Evolutionary conservation across 2,329 filamentous ascomycete species (phyloP).

Genomic region (Aspergillus jensenii): DNA sequence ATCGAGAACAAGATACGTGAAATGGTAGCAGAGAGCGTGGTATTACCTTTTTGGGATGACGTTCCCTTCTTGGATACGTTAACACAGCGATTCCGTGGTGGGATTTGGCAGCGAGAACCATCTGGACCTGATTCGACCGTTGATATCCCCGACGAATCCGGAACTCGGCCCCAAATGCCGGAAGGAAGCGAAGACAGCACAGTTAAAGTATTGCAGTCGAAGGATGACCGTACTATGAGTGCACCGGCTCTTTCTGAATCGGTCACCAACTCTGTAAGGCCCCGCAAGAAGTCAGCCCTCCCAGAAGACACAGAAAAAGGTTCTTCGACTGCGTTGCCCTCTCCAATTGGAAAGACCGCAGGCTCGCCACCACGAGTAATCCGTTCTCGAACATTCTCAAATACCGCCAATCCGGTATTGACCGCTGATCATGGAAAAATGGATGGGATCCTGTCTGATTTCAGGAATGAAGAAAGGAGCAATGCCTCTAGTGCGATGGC

Average conservation of each 20-base stretch:
- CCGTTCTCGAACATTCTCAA: constrained; percentile 63
- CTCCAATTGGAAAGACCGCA: constrained; percentile 34
- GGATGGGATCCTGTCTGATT: constrained; percentile 60
- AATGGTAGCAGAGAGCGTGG: constrained; percentile 86
- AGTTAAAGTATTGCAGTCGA: constrained; percentile 29
- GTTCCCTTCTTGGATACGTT: constrained; percentile 84
- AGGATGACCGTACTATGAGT: constrained; percentile 36
- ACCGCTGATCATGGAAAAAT: constrained; percentile 66
- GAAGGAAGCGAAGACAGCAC: constrained; percentile 20
- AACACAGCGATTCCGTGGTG: constrained; percentile 76
- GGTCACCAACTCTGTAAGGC: constrained; percentile 21
- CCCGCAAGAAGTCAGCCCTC: constrained; percentile 28
- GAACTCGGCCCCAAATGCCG: constrained; percentile 21
- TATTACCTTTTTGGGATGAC: constrained; percentile 95
- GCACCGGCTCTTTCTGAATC: constrained; percentile 32
- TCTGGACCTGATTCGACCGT: constrained; percentile 42
- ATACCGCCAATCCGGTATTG: constrained; percentile 63
- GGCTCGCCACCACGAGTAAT: constrained; percentile 55
- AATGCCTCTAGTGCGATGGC: constrained; percentile 66
- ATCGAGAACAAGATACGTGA: constrained; percentile 96
- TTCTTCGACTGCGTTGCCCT: constrained; percentile 24
- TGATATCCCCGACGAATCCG: constrained; percentile 40
- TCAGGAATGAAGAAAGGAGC: constrained; percentile 57
- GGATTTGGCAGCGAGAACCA: constrained; percentile 65
- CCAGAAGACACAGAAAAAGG: constrained; percentile 21